Percentiles rank a stretch among this genome's conserved stretches.
Evolutionary conservation across 1,284 basidiomycete genomes (phyloP).

Genomic region (Puccinia coronata): DNA sequence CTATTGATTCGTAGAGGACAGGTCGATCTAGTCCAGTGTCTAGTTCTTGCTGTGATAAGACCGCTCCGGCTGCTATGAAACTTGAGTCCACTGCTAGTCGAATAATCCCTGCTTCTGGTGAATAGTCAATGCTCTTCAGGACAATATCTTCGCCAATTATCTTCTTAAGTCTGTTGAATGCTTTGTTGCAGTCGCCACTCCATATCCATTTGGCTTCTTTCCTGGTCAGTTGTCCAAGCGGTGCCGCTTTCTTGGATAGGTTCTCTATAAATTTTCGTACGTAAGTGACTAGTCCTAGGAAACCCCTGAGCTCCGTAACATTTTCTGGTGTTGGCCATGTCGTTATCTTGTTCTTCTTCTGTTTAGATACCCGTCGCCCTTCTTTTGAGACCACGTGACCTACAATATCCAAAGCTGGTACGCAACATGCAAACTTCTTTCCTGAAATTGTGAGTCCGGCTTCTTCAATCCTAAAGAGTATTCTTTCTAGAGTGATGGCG

Average conservation of each 20-base stretch:
- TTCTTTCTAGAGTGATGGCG: not conserved
- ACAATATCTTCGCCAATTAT: not conserved
- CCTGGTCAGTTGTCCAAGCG: not conserved
- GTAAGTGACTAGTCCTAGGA: constrained; percentile 1
- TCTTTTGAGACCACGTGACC: not conserved
- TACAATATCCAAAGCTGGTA: not conserved
- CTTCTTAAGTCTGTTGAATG: not conserved
- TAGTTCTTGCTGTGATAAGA: not conserved
- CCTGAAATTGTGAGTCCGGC: constrained; percentile 33
- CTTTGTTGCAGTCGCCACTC: not conserved
- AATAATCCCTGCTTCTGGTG: not conserved
- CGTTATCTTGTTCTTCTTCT: constrained; percentile 3
- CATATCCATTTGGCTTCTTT: not conserved
- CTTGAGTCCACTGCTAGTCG: constrained; percentile 6
- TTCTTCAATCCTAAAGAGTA: constrained; percentile 25
- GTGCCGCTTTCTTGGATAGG: not conserved
- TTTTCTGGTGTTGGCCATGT: constrained; percentile 9
- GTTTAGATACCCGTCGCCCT: not conserved
- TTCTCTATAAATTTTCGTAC: constrained; percentile 20
- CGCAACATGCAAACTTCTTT: constrained; percentile 7
- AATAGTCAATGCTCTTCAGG: not conserved
- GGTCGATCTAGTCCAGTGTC: not conserved
- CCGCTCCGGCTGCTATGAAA: not conserved
- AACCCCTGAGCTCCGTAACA: not conserved
- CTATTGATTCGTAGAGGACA: not conserved